Evolutionary conservation across 2,329 filamentous ascomycete genomes (phyloP), one percentile per base, ranked within the genome.

Genomic region (Paramyrothecium roridum): DNA sequence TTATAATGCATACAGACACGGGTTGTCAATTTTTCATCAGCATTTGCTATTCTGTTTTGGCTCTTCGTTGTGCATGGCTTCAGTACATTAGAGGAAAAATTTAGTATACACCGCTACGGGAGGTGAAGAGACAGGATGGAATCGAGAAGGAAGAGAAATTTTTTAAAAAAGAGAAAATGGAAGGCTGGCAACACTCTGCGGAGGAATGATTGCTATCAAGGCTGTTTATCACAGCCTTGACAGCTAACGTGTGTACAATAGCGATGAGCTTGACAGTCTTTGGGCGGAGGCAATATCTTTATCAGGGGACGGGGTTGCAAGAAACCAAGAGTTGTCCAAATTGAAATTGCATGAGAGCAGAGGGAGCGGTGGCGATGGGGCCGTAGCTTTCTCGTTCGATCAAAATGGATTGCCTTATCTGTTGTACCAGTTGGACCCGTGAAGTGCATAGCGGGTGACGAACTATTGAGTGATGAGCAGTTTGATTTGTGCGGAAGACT

Each of bases 1-100:
- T 62, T 61, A 65, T 68, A 66, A 68, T 70, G 67, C 66, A 69
- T 65, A 64, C 55, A 65, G 67, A 57, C 70, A 67, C 66, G 59
- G 68, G 62, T 57, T 66, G 66, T 66, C 65, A 61, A 51, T 59
- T 55, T 58, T 64, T 57, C 64, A 61, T 57, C 53, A 58, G 55
- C 59, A 53, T 58, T 59, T 62, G 53, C 54, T 33, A 52, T 54
- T 56, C 50, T 40, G 47, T 45, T 30, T 49, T 37, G 50, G 26
- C 34, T 48, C 34, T 45, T 55, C 22, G 30, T 54, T 52, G 34
- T 54, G 19, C 46, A 48, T 43, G 13, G 19, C 46, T 48, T 48
- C 21, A 48, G 19, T 23, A 48, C 19, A 48, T 23, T 21, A 48
- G 19, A 48, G 46, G 22, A 48, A 22, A 48, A 48, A 21, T 8